phyloP scores from a whole-genome alignment of 2,329 filamentous ascomycete species.

The Cercospora beticola region DNA sequence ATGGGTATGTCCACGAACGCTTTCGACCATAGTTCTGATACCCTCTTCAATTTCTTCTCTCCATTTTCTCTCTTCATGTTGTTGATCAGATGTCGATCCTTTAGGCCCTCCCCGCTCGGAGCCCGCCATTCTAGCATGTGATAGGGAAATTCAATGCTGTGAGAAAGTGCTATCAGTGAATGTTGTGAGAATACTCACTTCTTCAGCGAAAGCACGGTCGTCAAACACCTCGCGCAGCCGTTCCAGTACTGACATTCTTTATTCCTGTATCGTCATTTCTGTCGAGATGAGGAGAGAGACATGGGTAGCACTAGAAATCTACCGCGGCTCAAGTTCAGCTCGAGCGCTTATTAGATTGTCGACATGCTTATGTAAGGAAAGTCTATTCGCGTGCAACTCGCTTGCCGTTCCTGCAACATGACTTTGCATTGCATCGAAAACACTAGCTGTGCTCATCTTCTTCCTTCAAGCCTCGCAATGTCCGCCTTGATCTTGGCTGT shows the following conservation, averaged over 20 bases:
- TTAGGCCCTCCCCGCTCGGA: neutral
- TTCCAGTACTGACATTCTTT: conserved; percentile 13
- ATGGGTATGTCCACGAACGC: neutral
- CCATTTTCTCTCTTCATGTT: neutral
- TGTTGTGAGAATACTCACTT: neutral
- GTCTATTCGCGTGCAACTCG: neutral
- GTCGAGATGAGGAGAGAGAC: neutral
- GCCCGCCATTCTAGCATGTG: neutral
- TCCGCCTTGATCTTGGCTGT: conserved; percentile 36
- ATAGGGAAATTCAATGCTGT: neutral
- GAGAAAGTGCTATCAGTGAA: neutral
- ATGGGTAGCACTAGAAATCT: conserved; percentile 1
- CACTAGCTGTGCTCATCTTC: neutral
- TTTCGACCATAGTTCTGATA: conserved; percentile 2
- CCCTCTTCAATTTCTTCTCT: neutral
- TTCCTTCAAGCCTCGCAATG: conserved; percentile 34
- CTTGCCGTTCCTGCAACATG: neutral
- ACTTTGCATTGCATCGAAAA: neutral
- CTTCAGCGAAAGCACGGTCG: conserved; percentile 18
- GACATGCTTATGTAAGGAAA: conserved; percentile 3
- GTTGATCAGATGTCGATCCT: neutral
- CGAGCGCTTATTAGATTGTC: neutral
- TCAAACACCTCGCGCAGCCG: conserved; percentile 19
- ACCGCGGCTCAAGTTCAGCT: conserved; percentile 9
- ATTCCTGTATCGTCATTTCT: conserved; percentile 2